Base-by-base conservation (phyloP, 129 eudicot genomes). In the Flaveria trinervia region DNA sequence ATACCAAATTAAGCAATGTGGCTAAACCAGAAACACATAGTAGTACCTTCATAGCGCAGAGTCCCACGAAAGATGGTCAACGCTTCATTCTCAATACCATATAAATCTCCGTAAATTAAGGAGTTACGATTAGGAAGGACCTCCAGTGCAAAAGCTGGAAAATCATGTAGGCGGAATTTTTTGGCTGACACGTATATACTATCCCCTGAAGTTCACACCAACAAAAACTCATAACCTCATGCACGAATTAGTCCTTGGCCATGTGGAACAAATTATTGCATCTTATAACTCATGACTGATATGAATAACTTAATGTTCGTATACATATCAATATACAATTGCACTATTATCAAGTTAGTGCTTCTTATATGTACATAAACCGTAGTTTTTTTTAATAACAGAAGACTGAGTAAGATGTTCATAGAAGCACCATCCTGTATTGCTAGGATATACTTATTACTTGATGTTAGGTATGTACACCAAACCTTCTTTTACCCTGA, bases 131-230 rank as follows among this genome's bases (percentile, higher is more conserved):
- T 94, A 13, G 99, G 99, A 59, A 94, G 92, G 33, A 92, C 90
- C 79, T 95, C 99, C 65, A 95, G 64, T 59, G 99, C 96, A 85
- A 95, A 91, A 81, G 99, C 99, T 73, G 99, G 99, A 82, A 91
- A 87, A 75, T 92, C 89, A 73, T 96, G 89, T 75, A 95, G 70
- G 59, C 96, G 88, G 57, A 88, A 78, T 66, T 79, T 86, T 81
- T 78, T 75, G 28, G 99, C 99, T 74, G 99, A 95, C 79, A 68
- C 89, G 84, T 91, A 95, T 57, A 95, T 89, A 70, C 77, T 65
- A 46, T 86, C 92, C 73, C 99, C 99, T 95, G 91, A 85, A 50
- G 48, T 68, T 65, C 48, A n/a, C 78, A 86, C 68, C 70, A 75
- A 23, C 28, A 43, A 65, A 65, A 52, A 13, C 41, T 56, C 36